These are phyloP conservation scores for Pestalotiopsis sp. DNA, from an alignment of 2,329 filamentous ascomycete genomes.

Conservation along the genomic window DNA sequence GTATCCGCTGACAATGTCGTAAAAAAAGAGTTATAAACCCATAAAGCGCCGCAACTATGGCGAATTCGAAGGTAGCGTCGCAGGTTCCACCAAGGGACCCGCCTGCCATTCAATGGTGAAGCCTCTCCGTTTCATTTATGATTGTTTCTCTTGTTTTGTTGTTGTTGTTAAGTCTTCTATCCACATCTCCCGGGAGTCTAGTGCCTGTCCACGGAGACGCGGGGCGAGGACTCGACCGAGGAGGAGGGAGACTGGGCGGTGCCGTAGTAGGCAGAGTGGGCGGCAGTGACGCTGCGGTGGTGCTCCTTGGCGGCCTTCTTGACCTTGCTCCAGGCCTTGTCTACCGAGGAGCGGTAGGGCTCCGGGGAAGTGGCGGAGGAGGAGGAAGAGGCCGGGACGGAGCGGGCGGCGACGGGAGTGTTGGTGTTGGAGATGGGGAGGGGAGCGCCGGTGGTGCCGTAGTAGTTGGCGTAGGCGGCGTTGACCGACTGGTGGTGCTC, in stretches of 20 bases:
- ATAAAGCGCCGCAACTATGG: neutral
- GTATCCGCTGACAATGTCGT: neutral
- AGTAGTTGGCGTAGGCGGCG: slow-evolving; percentile 12
- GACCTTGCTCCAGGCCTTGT: slow-evolving; percentile 11
- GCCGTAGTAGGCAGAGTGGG: slow-evolving; percentile 4
- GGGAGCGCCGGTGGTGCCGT: slow-evolving; percentile 7
- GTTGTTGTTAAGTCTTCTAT: neutral
- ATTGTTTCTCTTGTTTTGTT: neutral
- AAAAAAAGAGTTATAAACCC: neutral
- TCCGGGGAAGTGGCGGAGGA: neutral
- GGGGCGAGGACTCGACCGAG: neutral
- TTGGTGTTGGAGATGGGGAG: neutral
- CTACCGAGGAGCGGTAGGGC: neutral
- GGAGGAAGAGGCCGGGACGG: neutral
- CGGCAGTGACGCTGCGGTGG: slow-evolving; percentile 10
- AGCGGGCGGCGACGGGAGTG: neutral
- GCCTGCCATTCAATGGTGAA: neutral
- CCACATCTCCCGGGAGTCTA: neutral
- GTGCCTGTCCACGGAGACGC: slow-evolving; percentile 1
- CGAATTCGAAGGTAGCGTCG: neutral
- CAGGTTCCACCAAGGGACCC: neutral
- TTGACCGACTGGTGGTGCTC: slow-evolving; percentile 16
- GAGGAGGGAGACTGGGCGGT: neutral
- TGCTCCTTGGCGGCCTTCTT: slow-evolving; percentile 12
- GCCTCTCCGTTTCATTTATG: neutral